These are phyloP conservation scores for Hura crepitans DNA, from an alignment of 441 rosid genomes.

Conservation along the genomic window DNA sequence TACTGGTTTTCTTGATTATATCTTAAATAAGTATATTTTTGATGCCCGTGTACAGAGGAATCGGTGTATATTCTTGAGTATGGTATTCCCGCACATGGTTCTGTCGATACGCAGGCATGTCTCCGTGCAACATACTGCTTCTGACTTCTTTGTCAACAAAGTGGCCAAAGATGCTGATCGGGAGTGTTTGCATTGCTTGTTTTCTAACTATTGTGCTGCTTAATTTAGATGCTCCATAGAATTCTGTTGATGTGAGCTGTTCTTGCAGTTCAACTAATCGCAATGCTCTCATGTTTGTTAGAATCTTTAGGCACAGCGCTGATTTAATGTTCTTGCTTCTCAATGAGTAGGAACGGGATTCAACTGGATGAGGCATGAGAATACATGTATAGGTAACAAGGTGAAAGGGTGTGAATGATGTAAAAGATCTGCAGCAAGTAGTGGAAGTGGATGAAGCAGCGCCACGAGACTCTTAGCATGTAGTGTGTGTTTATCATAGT, in stretches of 20 bases:
- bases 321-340: constrained; percentile 1
- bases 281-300: not conserved
- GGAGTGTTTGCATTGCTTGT: not conserved
- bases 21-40: not conserved
- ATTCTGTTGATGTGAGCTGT: not conserved
- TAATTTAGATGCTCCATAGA: not conserved
- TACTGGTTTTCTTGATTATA: not conserved
- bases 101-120: not conserved
- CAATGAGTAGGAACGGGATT: constrained; percentile 12
- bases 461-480: not conserved
- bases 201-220: not conserved
- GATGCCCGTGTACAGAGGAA: not conserved
- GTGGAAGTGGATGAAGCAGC: not conserved
- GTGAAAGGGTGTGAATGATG: not conserved
- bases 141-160: not conserved
- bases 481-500: not conserved
- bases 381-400: constrained; percentile 17
- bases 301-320: not conserved
- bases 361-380: constrained; percentile 8
- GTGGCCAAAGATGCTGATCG: not conserved
- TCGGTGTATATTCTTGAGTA: not conserved
- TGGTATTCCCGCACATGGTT: not conserved
- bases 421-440: not conserved
- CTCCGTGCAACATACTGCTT: not conserved
- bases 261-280: not conserved